Base-by-base conservation (phyloP, 495 filamentous ascomycete species). In the Margaritispora aquatica region DNA sequence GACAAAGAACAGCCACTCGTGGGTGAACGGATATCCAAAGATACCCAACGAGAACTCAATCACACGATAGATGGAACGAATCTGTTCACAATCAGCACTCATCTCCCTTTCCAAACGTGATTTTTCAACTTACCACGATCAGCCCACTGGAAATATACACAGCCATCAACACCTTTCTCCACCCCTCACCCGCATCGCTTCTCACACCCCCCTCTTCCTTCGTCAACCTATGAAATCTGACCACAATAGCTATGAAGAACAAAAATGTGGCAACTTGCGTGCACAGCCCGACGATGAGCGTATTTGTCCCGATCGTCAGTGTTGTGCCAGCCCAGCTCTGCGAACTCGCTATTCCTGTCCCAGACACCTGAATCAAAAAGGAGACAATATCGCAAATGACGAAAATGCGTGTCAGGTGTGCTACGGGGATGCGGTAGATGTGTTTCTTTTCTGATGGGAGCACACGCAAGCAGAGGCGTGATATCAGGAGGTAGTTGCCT, bases 1-100 rank as follows among this genome's bases (percentile, higher is more conserved):
- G 13, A 75, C 72, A 50, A 71, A 73, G 49, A 73, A 60, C 2
- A 71, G 64, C 72, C 71, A 75, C 60, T 73, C 72, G 38, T 73
- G 66, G 11, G 54, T 67, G 44, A 70, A 72, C 7, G 67, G 64
- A 58, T 75, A 73, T 1, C 70, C 63, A 22, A 69, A 62, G 1
- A 71, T 69, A 4, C 72, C 71, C 22, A 68, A 49, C 1, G 68
- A 66, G 51, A 73, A 75, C 50, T 75, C 72, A 26, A 73, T 67
- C 2, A 73, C 63, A 10, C 72, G 71, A 53, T 72, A 75, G 17
- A 73, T 64, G 11, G 55, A 70, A 29, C 71, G 69, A 21, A 73
- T 52, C 69, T 71, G 26, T 27, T 13, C 13, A 11, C 21, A 38
- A 22, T 50, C 21, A 50, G 47, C 17, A 24, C n/a, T 5, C 15